Base-by-base conservation (phyloP, 2,329 filamentous ascomycete genomes). In the Fusarium sp. region DNA sequence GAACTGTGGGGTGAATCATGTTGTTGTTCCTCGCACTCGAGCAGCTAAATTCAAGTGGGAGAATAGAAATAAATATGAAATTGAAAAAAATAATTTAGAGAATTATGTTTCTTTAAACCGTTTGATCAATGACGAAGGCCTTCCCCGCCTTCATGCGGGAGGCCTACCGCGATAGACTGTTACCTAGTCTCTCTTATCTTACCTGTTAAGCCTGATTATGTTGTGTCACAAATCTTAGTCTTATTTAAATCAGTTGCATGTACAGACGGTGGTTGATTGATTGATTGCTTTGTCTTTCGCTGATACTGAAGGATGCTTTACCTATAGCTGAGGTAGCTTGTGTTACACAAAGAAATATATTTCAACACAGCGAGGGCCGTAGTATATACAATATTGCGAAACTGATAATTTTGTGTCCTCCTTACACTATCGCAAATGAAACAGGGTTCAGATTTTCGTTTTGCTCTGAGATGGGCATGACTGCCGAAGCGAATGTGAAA, bases 1-100 rank as follows among this genome's bases (percentile, higher is more conserved):
- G 65, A 15, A 81, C 39, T 15, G 79, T 78, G 4, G 78, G 77
- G 38, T 78, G 78, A 50, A 79, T 59, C 74, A 79, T 77, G 33
- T 51, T 77, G 59, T 20, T 6, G 20, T n/a, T 14, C 20, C 6
- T 35, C 16, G 20, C 33, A n/a, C n/a, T n/a, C 28, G 6, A 14
- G 28, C 10, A 10, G 26, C 22, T 30, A 7, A 15, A 7, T 28
- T 12, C 2, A 24, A 2, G 31, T 2, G 9, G 7, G 4, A 15
- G 30, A 33, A 24, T 24, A 12, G 12, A 8, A 8, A 51, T 18
- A 7, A 24, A 10, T 18, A 20, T 61, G 15, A 38, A 20, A 8
- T 14, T 9, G 41, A n/a, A 38, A 30, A n/a, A 11, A 28, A 16
- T 13, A 22, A 35, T 11, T 28, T 33, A 10, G 14, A 22, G 22